These are phyloP conservation scores for Raddia distichophylla DNA, from an alignment of 176 grass and related monocot species.

Conservation along the genomic window DNA sequence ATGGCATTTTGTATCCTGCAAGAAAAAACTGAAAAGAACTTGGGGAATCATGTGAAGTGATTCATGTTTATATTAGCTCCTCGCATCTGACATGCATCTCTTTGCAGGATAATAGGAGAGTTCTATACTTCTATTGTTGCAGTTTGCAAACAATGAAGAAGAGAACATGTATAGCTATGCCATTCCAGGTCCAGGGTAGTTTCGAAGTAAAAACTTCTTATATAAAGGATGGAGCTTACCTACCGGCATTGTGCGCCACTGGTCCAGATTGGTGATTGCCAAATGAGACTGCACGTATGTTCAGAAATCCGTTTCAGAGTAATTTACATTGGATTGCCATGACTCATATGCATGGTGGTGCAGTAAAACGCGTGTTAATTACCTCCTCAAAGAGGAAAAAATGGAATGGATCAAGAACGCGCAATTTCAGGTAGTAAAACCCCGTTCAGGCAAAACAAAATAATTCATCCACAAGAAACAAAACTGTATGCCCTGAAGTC, in stretches of 20 bases:
- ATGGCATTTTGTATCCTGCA: not conserved
- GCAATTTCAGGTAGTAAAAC: too few relatives aligned
- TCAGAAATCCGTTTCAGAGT: not conserved
- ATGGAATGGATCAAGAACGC: not conserved
- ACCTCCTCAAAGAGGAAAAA: too few relatives aligned
- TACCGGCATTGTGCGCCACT: slow-evolving; percentile 57
- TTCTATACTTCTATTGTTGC: not conserved
- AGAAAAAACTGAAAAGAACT: not conserved
- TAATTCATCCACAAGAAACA: not conserved
- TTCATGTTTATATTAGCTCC: not conserved
- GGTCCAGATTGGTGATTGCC: slow-evolving; percentile 49
- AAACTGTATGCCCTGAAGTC: too few relatives aligned
- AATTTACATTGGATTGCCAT: not conserved
- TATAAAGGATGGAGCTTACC: slow-evolving; percentile 48
- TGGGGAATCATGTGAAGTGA: not conserved
- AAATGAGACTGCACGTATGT: slow-evolving; percentile 44
- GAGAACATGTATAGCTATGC: not conserved
- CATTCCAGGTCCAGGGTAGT: not conserved
- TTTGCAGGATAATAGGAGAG: not conserved
- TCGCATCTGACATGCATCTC: not conserved
- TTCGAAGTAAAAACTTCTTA: not conserved
- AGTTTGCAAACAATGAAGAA: not conserved
- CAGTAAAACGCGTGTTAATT: not conserved
- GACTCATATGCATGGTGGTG: not conserved
- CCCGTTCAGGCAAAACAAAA: not conserved